Evolutionary conservation across 352 stramenopile genomes (phyloP).

Genomic region (Phytophthora citrophthora): DNA sequence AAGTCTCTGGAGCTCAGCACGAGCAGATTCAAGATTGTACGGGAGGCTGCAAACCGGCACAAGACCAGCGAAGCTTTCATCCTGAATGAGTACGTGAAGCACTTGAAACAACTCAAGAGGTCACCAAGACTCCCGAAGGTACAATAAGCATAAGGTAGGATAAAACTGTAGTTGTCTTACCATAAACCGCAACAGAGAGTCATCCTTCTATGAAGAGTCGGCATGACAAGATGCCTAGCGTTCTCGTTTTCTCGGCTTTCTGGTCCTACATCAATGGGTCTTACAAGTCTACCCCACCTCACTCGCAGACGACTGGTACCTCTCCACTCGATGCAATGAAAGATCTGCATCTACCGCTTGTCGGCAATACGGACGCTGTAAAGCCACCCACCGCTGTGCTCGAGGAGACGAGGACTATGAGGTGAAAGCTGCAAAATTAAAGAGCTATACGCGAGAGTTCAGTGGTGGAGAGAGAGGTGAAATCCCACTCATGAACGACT

Average conservation of each 20-base stretch:
- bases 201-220: background rate
- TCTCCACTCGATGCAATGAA: constrained; percentile 66
- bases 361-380: constrained; percentile 93
- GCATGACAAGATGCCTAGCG: background rate
- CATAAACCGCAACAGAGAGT: too few relatives aligned
- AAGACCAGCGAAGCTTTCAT: constrained; percentile 4
- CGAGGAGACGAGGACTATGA: constrained; percentile 92
- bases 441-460: constrained; percentile 90
- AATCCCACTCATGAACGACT: constrained; percentile 91
- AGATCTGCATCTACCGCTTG: constrained; percentile 46
- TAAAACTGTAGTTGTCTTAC: background rate
- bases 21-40: background rate
- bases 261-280: too few relatives aligned
- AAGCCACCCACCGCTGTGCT: constrained; percentile 93
- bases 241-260: background rate
- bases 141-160: background rate
- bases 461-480: constrained; percentile 64
- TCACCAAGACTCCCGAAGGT: background rate
- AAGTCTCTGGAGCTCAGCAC: constrained; percentile 13
- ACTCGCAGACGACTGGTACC: constrained; percentile 60
- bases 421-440: constrained; percentile 60
- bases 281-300: background rate
- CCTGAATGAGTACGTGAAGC: constrained; percentile 1
- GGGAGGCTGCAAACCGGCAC: background rate
- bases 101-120: background rate